A percentile compares a stretch with the other conserved stretches of the same genome.
phyloP scores from a whole-genome alignment of 2,329 filamentous ascomycete genomes.

The Beauveria brongniartii region DNA sequence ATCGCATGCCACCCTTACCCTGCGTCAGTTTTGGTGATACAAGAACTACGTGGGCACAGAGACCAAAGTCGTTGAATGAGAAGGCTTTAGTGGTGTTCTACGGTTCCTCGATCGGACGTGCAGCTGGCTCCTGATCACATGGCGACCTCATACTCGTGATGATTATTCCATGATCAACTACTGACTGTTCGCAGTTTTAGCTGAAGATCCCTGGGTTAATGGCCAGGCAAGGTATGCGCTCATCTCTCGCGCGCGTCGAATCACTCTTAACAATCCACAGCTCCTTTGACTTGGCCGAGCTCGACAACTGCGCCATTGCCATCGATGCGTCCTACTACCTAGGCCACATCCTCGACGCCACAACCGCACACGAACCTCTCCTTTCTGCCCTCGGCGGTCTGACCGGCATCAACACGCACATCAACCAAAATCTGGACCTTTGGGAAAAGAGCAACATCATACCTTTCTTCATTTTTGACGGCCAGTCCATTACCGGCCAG shows the following conservation, averaged over 20 bases:
- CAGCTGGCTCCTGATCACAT: neutral
- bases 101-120: neutral
- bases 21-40: neutral
- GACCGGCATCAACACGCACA: conserved; percentile 67
- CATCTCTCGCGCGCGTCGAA: neutral
- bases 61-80: neutral
- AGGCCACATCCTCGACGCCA: conserved; percentile 62
- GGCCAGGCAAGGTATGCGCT: conserved; percentile 22
- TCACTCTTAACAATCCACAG: conserved; percentile 24
- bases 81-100: neutral
- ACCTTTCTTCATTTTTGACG: conserved; percentile 90
- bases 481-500: conserved; percentile 69
- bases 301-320: conserved; percentile 68
- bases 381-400: conserved; percentile 83
- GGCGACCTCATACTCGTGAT: neutral
- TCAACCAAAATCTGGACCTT: conserved; percentile 66
- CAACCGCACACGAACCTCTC: conserved; percentile 73
- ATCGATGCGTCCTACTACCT: conserved; percentile 90
- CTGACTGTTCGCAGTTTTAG: conserved; percentile 21
- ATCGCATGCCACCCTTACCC: neutral
- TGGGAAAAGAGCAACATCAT: conserved; percentile 63
- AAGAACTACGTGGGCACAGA: neutral
- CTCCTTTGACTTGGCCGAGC: conserved; percentile 56
- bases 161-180: neutral
- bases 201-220: conserved; percentile 34